Conservation (phyloP, 1,284 basidiomycete species). For the Rhizopogon parksii region DNA sequence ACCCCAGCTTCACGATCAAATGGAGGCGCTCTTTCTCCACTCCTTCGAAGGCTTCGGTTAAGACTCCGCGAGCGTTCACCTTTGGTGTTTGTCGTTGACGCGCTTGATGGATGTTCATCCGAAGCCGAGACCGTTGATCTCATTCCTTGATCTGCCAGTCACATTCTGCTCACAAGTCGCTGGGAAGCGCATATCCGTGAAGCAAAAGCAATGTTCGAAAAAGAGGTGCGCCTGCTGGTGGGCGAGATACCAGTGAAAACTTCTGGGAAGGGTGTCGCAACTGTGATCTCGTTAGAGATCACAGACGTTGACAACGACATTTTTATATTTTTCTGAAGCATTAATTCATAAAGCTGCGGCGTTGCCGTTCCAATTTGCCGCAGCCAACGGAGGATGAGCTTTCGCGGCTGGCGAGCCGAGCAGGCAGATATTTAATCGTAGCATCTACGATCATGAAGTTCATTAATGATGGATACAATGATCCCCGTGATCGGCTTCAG, state of each 20-base stretch:
- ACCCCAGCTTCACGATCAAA: too few relatives aligned
- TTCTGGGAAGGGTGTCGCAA: background rate
- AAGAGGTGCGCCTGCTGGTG: background rate
- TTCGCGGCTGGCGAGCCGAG: background rate
- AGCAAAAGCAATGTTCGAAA: background rate
- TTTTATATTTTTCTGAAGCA: background rate
- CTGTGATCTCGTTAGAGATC: background rate
- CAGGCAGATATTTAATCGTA: background rate
- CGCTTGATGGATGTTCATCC: background rate
- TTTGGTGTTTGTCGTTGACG: background rate
- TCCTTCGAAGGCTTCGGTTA: background rate
- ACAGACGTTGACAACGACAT: background rate
- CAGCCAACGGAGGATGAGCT: background rate
- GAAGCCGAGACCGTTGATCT: background rate
- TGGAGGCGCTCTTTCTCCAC: too few relatives aligned
- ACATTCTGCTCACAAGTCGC: background rate
- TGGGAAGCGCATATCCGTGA: background rate
- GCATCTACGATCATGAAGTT: background rate
- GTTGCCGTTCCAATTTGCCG: background rate
- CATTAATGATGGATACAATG: background rate
- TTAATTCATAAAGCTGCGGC: background rate
- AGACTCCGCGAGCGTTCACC: background rate
- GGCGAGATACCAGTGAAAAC: background rate
- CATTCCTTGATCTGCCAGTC: background rate
- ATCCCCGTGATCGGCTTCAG: background rate